Evolutionary conservation across 805 yeast species (phyloP).

Genomic region (Candida coleopterorum): DNA sequence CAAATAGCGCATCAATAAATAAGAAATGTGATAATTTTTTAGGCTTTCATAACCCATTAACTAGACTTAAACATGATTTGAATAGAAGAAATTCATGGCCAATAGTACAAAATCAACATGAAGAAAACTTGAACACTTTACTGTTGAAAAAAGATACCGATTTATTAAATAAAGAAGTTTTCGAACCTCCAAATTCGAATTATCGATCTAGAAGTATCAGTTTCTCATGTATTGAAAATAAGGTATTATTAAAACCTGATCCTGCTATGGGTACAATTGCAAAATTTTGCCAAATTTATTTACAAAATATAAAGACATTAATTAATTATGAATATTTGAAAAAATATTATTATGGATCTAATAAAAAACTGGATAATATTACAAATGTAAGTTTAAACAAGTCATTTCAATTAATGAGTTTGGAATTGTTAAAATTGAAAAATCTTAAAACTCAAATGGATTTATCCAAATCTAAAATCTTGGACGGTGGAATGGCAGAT

Average conservation of each 20-base stretch:
- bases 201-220: conserved; percentile 17
- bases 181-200: background rate
- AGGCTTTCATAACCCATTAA: conserved; percentile 7
- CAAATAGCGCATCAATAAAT: background rate
- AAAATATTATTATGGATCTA: conserved; percentile 9
- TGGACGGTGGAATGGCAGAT: conserved; percentile 26
- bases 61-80: conserved; percentile 7
- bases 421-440: conserved; percentile 26
- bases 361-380: background rate
- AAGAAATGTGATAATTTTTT: background rate
- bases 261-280: conserved; percentile 12
- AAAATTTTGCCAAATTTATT: conserved; percentile 15
- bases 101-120: conserved; percentile 8
- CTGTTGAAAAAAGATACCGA: conserved; percentile 9
- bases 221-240: conserved; percentile 19
- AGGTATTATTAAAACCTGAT: conserved; percentile 5
- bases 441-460: conserved; percentile 24
- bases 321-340: conserved; percentile 19
- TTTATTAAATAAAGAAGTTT: background rate
- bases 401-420: conserved; percentile 23
- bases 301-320: conserved; percentile 13
- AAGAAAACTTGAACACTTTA: conserved; percentile 14
- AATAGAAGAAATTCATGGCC: conserved; percentile 35
- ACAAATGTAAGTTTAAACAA: conserved; percentile 14
- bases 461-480: conserved; percentile 16